Conservation (phyloP, 345 rosid species). For the Linum lewisii region DNA sequence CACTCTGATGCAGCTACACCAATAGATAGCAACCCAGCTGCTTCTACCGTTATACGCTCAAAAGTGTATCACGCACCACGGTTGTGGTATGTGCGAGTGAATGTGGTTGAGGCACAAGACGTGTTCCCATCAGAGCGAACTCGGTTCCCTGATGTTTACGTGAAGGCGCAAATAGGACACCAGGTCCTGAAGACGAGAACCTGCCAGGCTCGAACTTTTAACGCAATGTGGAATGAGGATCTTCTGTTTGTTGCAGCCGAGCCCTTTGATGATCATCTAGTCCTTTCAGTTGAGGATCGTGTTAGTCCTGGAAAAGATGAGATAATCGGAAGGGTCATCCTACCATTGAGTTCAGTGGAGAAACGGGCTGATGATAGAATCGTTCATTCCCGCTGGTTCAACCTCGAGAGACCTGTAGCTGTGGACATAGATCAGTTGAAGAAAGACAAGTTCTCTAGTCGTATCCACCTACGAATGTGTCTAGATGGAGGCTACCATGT, state of each 20-base stretch:
- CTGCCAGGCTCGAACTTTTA: conserved; percentile 21
- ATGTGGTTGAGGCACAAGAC: conserved; percentile 26
- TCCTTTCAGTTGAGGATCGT: conserved; percentile 28
- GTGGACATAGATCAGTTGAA: conserved; percentile 24
- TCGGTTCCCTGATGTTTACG: conserved; percentile 26
- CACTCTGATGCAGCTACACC: conserved; percentile 28
- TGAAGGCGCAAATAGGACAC: conserved; percentile 23
- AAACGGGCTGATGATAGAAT: conserved; percentile 25
- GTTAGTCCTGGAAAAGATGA: conserved; percentile 25
- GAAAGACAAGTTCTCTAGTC: conserved; percentile 27
- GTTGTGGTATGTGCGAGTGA: conserved; percentile 27
- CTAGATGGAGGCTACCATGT: conserved; percentile 31
- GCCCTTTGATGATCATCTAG: conserved; percentile 24
- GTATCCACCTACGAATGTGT: conserved; percentile 24
- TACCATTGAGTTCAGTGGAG: conserved; percentile 22
- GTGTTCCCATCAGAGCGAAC: conserved; percentile 23
- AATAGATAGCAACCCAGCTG: conserved; percentile 13
- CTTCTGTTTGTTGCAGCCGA: conserved; percentile 29
- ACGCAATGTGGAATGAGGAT: conserved; percentile 28
- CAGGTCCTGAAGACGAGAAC: conserved; percentile 25
- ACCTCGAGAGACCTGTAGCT: conserved; percentile 25
- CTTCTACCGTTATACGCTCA: conserved; percentile 21
- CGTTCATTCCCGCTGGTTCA: conserved; percentile 29
- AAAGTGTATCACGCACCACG: conserved; percentile 28
- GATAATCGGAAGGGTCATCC: conserved; percentile 22